phyloP scores from a whole-genome alignment of 2,329 filamentous ascomycete species.

The Microdochium paspali region DNA sequence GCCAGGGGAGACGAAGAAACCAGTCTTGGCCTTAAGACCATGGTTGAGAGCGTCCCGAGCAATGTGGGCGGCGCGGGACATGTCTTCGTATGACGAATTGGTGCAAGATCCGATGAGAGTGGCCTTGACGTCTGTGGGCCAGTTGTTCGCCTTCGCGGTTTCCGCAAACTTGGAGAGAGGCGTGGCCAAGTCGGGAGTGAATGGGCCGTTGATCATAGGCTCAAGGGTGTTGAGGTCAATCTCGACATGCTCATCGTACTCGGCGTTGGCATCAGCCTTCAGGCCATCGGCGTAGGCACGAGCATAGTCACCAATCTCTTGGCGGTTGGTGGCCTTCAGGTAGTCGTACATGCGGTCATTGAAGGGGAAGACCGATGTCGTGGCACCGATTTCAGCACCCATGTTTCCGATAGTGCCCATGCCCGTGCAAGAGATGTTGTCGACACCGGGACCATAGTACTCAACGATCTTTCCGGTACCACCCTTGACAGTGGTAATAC shows the following conservation, averaged over 20 bases:
- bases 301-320: constrained; percentile 83
- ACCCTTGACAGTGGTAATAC: constrained; percentile 95
- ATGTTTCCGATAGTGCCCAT: constrained; percentile 76
- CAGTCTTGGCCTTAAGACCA: constrained; percentile 84
- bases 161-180: constrained; percentile 97
- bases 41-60: constrained; percentile 84
- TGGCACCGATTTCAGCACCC: constrained; percentile 69
- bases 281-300: constrained; percentile 79
- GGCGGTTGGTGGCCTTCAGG: constrained; percentile 81
- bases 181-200: constrained; percentile 95
- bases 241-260: constrained; percentile 95
- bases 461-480: constrained; percentile 88
- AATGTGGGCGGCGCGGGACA: constrained; percentile 87
- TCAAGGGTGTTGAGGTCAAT: constrained; percentile 93
- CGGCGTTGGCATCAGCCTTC: constrained; percentile 75
- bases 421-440: constrained; percentile 70
- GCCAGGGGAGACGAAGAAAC: constrained; percentile 92
- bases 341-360: constrained; percentile 98
- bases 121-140: constrained; percentile 94
- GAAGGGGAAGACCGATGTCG: constrained; percentile 94
- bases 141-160: constrained; percentile 86
- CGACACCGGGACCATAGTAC: constrained; percentile 53
- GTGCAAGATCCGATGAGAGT: constrained; percentile 98
- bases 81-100: constrained; percentile 80
- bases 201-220: constrained; percentile 97